Evolutionary conservation across 129 eudicot genomes (phyloP).

Genomic region (Kitagawia praeruptora): DNA sequence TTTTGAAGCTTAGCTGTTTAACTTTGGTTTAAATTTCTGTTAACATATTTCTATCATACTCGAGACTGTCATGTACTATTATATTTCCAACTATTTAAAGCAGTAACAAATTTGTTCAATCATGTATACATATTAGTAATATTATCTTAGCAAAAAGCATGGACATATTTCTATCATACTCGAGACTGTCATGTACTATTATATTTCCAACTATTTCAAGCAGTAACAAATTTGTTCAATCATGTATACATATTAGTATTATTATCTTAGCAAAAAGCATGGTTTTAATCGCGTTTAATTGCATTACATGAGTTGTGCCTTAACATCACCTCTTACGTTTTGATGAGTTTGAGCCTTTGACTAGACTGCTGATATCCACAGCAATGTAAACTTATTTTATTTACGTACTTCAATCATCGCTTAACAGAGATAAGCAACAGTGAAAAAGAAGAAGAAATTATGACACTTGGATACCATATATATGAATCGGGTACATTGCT

Average conservation of each 20-base stretch:
- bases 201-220: background rate
- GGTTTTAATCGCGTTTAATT: too few species aligned
- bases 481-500: background rate
- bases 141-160: background rate
- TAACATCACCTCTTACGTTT: background rate
- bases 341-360: background rate
- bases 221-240: background rate
- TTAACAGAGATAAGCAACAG: background rate
- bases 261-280: background rate
- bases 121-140: background rate
- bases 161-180: background rate
- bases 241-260: background rate
- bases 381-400: background rate
- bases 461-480: background rate
- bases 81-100: background rate
- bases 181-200: background rate
- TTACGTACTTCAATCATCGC: background rate
- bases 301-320: background rate
- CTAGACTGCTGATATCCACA: background rate
- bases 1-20: background rate
- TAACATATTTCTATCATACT: background rate
- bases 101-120: background rate
- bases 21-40: background rate
- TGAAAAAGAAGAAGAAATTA: background rate
- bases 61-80: background rate